Conservation (phyloP, 768 basidiomycete genomes). For the Fibroporia radiculosa region DNA sequence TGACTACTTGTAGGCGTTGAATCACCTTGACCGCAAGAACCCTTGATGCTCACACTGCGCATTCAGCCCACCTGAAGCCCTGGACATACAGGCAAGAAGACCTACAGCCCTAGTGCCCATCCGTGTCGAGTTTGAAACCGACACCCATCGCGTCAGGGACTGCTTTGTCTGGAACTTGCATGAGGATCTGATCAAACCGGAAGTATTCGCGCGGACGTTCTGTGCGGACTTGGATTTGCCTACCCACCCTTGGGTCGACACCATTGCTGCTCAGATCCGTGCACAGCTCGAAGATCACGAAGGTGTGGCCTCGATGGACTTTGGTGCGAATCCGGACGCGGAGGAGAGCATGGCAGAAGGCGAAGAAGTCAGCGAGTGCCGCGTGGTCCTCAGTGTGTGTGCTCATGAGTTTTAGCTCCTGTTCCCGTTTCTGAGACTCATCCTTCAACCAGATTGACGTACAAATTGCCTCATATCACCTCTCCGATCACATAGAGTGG, state of each 20-base stretch:
- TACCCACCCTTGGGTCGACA: slow-evolving; percentile 55
- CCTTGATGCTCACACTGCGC: not conserved
- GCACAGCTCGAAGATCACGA: slow-evolving; percentile 90
- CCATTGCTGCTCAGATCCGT: slow-evolving; percentile 79
- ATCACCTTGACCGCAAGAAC: not conserved
- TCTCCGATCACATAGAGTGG: slow-evolving; percentile 97
- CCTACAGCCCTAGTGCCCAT: slow-evolving; percentile 73
- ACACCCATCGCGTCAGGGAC: slow-evolving; percentile 86
- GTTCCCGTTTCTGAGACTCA: not conserved
- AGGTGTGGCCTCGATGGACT: slow-evolving; percentile 70
- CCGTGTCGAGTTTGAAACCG: slow-evolving; percentile 91
- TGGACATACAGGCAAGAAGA: slow-evolving; percentile 54
- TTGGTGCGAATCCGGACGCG: slow-evolving; percentile 44
- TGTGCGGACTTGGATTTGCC: slow-evolving; percentile 85
- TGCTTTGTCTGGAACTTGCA: slow-evolving; percentile 95
- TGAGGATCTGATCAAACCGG: slow-evolving; percentile 80
- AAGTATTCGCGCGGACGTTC: slow-evolving; percentile 79
- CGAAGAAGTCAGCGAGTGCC: slow-evolving; percentile 67
- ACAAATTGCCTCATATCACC: slow-evolving; percentile 86
- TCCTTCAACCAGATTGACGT: slow-evolving; percentile 74
- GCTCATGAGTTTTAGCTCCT: slow-evolving; percentile 3
- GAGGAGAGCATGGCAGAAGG: slow-evolving; percentile 37
- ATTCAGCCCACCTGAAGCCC: slow-evolving; percentile 51
- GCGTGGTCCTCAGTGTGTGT: slow-evolving; percentile 73
- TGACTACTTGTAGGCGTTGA: slow-evolving; percentile 61